Conservation (phyloP, 208 protist species). For the Leptomonas seymouri region DNA sequence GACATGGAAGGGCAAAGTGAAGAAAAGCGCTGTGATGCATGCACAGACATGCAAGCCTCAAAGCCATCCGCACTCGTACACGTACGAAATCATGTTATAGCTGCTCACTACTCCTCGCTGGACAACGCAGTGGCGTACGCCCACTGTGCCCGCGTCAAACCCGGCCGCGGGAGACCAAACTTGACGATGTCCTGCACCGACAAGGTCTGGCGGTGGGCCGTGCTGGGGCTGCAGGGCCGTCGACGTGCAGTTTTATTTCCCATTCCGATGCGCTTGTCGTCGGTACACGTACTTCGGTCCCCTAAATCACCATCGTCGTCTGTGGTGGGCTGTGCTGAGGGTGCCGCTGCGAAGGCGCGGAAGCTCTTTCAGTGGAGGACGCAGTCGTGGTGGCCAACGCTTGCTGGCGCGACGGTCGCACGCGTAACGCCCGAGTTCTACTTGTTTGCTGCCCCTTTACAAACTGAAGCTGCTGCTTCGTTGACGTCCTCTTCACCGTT, state of each 20-base stretch:
- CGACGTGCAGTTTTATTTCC: conserved; percentile 45
- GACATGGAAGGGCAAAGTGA: background rate
- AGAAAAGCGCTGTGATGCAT: background rate
- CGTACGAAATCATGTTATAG: conserved; percentile 42
- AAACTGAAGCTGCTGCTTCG: background rate
- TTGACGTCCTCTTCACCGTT: background rate
- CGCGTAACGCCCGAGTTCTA: background rate
- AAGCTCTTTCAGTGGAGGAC: conserved; percentile 24
- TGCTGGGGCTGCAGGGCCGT: conserved; percentile 70
- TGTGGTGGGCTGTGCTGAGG: background rate
- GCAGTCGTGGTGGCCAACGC: conserved; percentile 10
- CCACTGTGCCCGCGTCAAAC: conserved; percentile 70
- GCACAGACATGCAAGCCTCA: background rate
- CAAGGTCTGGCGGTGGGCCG: conserved; percentile 85
- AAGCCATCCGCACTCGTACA: background rate
- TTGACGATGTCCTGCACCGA: conserved; percentile 92
- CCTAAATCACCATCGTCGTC: background rate
- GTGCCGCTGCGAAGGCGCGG: background rate
- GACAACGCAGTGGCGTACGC: conserved; percentile 37
- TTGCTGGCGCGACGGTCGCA: background rate
- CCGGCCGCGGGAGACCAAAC: conserved; percentile 75
- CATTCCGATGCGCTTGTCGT: conserved; percentile 41
- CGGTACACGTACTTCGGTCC: conserved; percentile 35
- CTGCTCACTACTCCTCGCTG: conserved; percentile 44
- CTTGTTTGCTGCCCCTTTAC: background rate